Evolutionary conservation across 2,329 filamentous ascomycete genomes (phyloP).

Genomic region (Ophioceras dolichostomum): DNA sequence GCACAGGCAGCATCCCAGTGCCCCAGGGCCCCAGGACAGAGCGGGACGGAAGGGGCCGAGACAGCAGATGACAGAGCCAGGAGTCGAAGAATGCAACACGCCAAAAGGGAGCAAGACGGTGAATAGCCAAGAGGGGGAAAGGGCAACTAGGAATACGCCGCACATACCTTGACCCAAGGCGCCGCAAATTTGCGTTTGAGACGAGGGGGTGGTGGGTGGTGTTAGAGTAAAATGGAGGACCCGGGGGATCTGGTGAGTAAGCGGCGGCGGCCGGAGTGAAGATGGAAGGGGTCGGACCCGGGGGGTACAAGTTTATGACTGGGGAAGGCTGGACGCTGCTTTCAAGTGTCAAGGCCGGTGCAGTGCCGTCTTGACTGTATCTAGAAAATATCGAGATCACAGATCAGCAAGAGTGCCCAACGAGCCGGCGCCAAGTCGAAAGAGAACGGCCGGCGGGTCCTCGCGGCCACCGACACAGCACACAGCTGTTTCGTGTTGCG

Average conservation of each 20-base stretch:
- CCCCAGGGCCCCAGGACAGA: too few relatives aligned
- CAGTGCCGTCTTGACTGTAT: constrained; percentile 42
- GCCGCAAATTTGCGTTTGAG: constrained; percentile 37
- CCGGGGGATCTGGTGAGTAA: constrained; percentile 35
- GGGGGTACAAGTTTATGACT: constrained; percentile 39
- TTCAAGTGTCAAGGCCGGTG: constrained; percentile 37
- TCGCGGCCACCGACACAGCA: constrained; percentile 6
- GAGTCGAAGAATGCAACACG: too few relatives aligned
- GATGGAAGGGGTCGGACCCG: constrained; percentile 22
- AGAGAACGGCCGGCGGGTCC: neutral
- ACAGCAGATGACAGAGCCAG: constrained; percentile 8
- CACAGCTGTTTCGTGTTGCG: constrained; percentile 21
- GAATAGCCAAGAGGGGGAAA: too few relatives aligned
- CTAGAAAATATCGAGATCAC: constrained; percentile 25
- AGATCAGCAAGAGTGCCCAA: constrained; percentile 10
- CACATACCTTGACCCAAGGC: constrained; percentile 43
- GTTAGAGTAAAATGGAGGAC: constrained; percentile 31
- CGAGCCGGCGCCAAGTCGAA: neutral
- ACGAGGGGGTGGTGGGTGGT: constrained; percentile 29
- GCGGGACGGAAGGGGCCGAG: constrained; percentile 6
- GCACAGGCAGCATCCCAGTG: too few relatives aligned
- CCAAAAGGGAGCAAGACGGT: too few relatives aligned
- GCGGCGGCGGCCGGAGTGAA: constrained; percentile 31
- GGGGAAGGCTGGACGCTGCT: constrained; percentile 34
- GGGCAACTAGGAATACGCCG: too few relatives aligned